These are phyloP conservation scores for Patellifolia procumbens DNA, from an alignment of 179 eudicot genomes.

Conservation along the genomic window DNA sequence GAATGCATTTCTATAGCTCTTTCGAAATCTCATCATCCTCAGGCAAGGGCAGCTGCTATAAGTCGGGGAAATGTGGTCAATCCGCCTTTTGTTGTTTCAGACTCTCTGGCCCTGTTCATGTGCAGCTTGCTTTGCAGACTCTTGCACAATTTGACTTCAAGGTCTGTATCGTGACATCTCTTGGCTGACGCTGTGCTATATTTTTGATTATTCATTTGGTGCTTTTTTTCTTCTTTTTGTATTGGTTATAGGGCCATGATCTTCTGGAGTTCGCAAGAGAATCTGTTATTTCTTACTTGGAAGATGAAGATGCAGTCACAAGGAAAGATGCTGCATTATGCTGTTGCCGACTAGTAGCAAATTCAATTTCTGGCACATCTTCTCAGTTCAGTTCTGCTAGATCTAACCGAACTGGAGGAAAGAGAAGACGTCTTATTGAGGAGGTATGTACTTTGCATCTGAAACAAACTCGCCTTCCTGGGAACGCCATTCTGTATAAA, in stretches of 20 bases:
- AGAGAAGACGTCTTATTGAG: conserved; percentile 74
- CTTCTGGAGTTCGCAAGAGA: conserved; percentile 90
- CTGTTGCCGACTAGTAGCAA: conserved; percentile 82
- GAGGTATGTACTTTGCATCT: conserved; percentile 52
- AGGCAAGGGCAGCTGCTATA: conserved; percentile 51
- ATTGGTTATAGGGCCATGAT: conserved; percentile 75
- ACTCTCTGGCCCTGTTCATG: conserved; percentile 70
- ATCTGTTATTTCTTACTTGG: conserved; percentile 75
- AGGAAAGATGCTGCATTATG: conserved; percentile 94
- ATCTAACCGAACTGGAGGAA: conserved; percentile 79
- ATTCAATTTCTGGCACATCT: conserved; percentile 58
- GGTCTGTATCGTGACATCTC: conserved; percentile 46
- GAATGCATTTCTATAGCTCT: conserved; percentile 74
- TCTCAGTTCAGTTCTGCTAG: conserved; percentile 63
- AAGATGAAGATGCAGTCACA: conserved; percentile 86
- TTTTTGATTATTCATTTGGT: too few relatives aligned
- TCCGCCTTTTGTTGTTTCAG: conserved; percentile 54
- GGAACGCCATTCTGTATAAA: not conserved
- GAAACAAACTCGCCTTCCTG: not conserved
- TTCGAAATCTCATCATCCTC: conserved; percentile 62
- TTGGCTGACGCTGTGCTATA: too few relatives aligned
- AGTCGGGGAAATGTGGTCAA: conserved; percentile 48
- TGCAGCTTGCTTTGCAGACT: conserved; percentile 94
- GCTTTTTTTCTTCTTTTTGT: too few relatives aligned
- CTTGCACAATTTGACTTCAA: conserved; percentile 87